These are phyloP conservation scores for Madurella mycetomatis DNA, from an alignment of 2,329 filamentous ascomycete genomes.

Conservation along the genomic window DNA sequence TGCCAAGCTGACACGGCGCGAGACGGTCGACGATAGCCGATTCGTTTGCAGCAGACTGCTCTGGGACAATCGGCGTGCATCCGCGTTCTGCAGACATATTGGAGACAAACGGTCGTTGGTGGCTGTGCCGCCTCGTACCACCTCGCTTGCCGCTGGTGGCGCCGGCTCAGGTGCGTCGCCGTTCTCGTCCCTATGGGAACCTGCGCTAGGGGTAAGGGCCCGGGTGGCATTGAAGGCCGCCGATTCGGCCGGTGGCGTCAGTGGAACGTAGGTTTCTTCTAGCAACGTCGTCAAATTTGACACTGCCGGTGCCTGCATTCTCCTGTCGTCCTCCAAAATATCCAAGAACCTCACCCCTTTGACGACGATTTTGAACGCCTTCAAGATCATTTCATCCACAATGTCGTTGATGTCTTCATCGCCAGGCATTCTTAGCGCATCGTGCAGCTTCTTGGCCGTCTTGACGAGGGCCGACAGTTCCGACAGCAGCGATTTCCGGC, in stretches of 20 bases:
- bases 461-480: slow-evolving; percentile 89
- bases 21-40: slow-evolving; percentile 47
- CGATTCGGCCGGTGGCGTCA: slow-evolving; percentile 60
- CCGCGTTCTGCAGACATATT: slow-evolving; percentile 33
- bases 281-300: slow-evolving; percentile 57
- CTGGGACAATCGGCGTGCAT: slow-evolving; percentile 33
- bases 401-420: slow-evolving; percentile 63
- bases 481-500: slow-evolving; percentile 81
- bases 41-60: slow-evolving; percentile 33
- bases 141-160: slow-evolving; percentile 35
- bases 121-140: slow-evolving; percentile 32
- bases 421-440: slow-evolving; percentile 52
- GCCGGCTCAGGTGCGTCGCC: slow-evolving; percentile 33
- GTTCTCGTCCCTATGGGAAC: slow-evolving; percentile 35
- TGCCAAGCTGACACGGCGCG: slow-evolving; percentile 75
- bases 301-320: slow-evolving; percentile 47
- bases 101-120: slow-evolving; percentile 46
- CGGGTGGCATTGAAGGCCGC: slow-evolving; percentile 42
- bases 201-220: slow-evolving; percentile 36
- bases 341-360: slow-evolving; percentile 88
- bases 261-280: slow-evolving; percentile 56
- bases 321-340: slow-evolving; percentile 65
- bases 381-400: slow-evolving; percentile 88
- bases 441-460: slow-evolving; percentile 78
- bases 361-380: slow-evolving; percentile 91